Base-by-base conservation (phyloP, 139 green algal species). In the Haematococcus lacustris region DNA sequence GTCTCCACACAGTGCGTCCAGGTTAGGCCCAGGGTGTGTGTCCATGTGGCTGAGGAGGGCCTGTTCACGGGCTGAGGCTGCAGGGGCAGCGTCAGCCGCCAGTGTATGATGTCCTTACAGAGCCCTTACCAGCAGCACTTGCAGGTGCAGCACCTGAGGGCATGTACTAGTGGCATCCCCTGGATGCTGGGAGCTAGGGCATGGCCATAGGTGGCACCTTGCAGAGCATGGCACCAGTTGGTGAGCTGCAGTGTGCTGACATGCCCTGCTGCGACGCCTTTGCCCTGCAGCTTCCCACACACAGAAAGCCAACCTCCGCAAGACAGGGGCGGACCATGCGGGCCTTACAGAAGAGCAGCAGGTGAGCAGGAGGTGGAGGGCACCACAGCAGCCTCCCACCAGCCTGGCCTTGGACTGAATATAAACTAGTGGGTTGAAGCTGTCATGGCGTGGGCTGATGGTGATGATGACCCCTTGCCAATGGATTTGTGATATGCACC, bases 271-370 rank as follows among this genome's bases (percentile, higher is more conserved):
- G 40, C 17, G 17, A 38, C 40, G 38, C 25, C 25, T n/a, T 35
- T 51, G 37, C 32, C 51, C 7, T 32, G 60, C 59, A 82, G 77
- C 77, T 1, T 59, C 72, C 28, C 65, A 73, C 47, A 40, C 67
- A 0, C 71, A 76, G 0, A 80, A 80, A 37, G 74, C 75, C 2
- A 66, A 75, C 26, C 51, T 84, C 39, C 65, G 78, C 3, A 83
- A 83, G 32, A 83, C 76, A 32, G 73, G 71, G 30, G 79, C 76
- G 1, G 80, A 86, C n/a, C 72, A 80, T 35, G 78, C 73, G 4
- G 83, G 80, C 28, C 71, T 84, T 2, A 81, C 72, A 35, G 72
- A 85, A 38, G 83, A 85, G 61, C 37, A 88, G 57, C 83, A 87
- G 80, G 80, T 86, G 63, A 3, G 68, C 5, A 3, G 32, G n/a